phyloP scores from a whole-genome alignment of 208 protist genomes.

The Trypanosoma mega region DNA sequence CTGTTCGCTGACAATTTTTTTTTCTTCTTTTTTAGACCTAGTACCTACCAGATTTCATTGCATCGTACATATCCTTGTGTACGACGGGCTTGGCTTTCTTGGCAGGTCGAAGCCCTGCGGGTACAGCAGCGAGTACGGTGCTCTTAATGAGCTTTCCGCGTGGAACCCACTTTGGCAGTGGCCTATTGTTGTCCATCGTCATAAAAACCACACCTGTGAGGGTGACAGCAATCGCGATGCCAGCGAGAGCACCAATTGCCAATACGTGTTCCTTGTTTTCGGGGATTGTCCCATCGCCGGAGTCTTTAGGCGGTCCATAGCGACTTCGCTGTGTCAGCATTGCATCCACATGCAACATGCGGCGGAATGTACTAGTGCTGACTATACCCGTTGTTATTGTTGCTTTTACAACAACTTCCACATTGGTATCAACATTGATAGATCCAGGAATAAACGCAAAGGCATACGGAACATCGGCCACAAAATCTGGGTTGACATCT shows the following conservation, averaged over 20 bases:
- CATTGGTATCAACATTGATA: slow-evolving; percentile 40
- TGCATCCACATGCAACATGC: slow-evolving; percentile 66
- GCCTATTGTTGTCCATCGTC: slow-evolving; percentile 71
- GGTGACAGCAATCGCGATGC: slow-evolving; percentile 51
- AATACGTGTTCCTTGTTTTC: slow-evolving; percentile 43
- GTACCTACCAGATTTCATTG: slow-evolving; percentile 79
- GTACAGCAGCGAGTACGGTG: slow-evolving; percentile 67
- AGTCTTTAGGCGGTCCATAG: slow-evolving; percentile 38
- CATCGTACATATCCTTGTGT: slow-evolving; percentile 85
- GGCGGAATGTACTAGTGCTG: slow-evolving; percentile 52
- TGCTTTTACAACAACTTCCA: slow-evolving; percentile 63
- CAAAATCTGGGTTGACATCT: slow-evolving; percentile 20
- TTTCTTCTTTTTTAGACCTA: slow-evolving; percentile 16
- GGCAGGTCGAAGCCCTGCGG: slow-evolving; percentile 37
- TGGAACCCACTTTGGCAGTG: slow-evolving; percentile 80
- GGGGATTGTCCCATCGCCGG: neutral
- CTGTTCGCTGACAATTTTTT: neutral
- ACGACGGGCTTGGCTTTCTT: slow-evolving; percentile 53
- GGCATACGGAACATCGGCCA: slow-evolving; percentile 46
- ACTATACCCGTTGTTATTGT: slow-evolving; percentile 33
- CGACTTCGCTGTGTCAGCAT: slow-evolving; percentile 72
- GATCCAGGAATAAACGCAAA: slow-evolving; percentile 80
- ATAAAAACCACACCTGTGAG: slow-evolving; percentile 67
- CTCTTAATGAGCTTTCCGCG: slow-evolving; percentile 79
- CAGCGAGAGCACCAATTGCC: slow-evolving; percentile 53